A percentile compares a stretch with the other conserved stretches of the same genome.
phyloP scores from a whole-genome alignment of 371 early-diverging fungal species.

The Mucor plumbeus region DNA sequence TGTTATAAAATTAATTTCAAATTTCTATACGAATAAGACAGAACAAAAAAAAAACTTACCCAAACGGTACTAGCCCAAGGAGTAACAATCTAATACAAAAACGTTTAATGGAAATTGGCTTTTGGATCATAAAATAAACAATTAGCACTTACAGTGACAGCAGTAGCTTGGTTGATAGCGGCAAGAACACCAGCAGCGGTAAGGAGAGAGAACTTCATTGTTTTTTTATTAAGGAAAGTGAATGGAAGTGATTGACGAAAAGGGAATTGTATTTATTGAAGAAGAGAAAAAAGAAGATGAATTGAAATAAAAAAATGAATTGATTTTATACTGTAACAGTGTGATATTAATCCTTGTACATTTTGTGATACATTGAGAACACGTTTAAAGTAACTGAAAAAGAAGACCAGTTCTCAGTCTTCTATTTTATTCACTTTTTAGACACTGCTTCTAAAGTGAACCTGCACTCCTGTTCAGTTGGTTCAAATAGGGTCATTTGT shows the following conservation, averaged over 20 bases:
- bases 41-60: slow-evolving; percentile 29
- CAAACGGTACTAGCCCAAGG: slow-evolving; percentile 48
- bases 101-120: not conserved
- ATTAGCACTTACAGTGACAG: slow-evolving; percentile 30
- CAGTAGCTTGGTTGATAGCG: slow-evolving; percentile 31
- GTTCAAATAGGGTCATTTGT: slow-evolving; percentile 23
- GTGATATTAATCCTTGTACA: slow-evolving; percentile 1
- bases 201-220: slow-evolving; percentile 36
- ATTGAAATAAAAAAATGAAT: not conserved
- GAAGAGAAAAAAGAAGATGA: slow-evolving; percentile 14
- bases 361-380: slow-evolving; percentile 40
- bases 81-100: slow-evolving; percentile 40
- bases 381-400: slow-evolving; percentile 27
- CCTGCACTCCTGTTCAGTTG: slow-evolving; percentile 32
- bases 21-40: not conserved
- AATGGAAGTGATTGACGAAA: slow-evolving; percentile 4
- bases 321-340: slow-evolving; percentile 9
- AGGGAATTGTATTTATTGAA: slow-evolving; percentile 1
- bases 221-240: slow-evolving; percentile 20
- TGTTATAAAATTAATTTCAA: too few species aligned
- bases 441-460: slow-evolving; percentile 23
- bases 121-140: not conserved
- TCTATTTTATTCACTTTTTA: slow-evolving; percentile 22
- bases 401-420: slow-evolving; percentile 17
- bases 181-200: slow-evolving; percentile 29